Evolutionary conservation across 1,284 basidiomycete species (phyloP).

Genomic region (Takashimella koratensis): DNA sequence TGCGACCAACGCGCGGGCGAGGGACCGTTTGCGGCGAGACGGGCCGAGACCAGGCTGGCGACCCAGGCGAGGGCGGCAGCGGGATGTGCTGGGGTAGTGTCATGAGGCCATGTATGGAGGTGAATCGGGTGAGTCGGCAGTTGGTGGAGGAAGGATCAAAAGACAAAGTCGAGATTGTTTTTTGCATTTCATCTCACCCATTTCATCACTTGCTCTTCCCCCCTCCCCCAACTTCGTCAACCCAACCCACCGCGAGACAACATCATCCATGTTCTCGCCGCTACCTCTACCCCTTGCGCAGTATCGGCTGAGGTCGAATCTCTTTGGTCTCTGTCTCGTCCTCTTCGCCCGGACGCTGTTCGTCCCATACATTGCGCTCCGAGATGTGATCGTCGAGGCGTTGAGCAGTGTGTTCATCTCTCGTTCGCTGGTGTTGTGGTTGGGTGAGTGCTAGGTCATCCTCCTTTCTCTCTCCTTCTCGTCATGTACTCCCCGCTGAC

Average conservation of each 20-base stretch:
- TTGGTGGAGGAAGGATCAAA: neutral
- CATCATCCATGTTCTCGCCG: constrained; percentile 7
- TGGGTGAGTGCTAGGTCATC: constrained; percentile 12
- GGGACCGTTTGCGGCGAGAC: neutral
- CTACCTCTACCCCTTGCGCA: constrained; percentile 25
- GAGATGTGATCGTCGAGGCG: constrained; percentile 19
- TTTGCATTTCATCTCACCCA: neutral
- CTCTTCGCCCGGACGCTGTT: constrained; percentile 24
- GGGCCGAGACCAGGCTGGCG: neutral
- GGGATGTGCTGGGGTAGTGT: constrained; percentile 15
- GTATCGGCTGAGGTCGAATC: constrained; percentile 37
- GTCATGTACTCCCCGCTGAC: neutral
- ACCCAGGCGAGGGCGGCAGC: constrained; percentile 11
- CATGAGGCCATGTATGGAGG: constrained; percentile 6
- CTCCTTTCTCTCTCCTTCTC: neutral
- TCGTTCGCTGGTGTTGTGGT: constrained; percentile 10
- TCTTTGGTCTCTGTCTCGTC: constrained; percentile 31
- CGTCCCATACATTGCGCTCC: constrained; percentile 31
- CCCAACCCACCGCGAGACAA: neutral
- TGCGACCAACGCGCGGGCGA: constrained; percentile 4
- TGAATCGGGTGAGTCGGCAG: neutral
- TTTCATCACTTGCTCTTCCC: neutral
- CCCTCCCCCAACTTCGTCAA: neutral
- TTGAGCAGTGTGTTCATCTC: constrained; percentile 14
- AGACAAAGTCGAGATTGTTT: neutral